These are phyloP conservation scores for Cyberlindnera galapagoensis DNA, from an alignment of 805 yeast genomes.

Conservation along the genomic window DNA sequence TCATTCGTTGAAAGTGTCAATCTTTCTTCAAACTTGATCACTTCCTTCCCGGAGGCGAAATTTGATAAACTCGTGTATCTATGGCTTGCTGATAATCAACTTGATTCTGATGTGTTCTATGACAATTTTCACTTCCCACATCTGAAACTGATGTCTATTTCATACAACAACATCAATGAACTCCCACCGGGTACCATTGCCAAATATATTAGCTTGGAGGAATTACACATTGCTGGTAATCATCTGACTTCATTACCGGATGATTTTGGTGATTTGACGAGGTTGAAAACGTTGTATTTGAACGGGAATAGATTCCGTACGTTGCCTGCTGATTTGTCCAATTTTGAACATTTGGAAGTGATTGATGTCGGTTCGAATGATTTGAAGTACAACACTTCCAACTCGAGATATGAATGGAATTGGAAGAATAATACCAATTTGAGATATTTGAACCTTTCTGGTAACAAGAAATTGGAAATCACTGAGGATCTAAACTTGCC, in stretches of 20 bases:
- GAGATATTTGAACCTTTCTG: slow-evolving; percentile 81
- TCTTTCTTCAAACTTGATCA: slow-evolving; percentile 59
- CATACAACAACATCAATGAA: slow-evolving; percentile 81
- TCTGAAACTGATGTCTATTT: slow-evolving; percentile 60
- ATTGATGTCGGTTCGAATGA: slow-evolving; percentile 90
- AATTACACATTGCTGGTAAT: slow-evolving; percentile 79
- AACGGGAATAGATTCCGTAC: slow-evolving; percentile 84
- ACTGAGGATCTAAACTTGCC: slow-evolving; percentile 74
- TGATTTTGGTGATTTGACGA: slow-evolving; percentile 61
- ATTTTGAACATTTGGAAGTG: slow-evolving; percentile 53
- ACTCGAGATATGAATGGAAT: slow-evolving; percentile 96
- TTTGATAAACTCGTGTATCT: slow-evolving; percentile 36
- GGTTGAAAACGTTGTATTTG: slow-evolving; percentile 55
- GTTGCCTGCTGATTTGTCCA: slow-evolving; percentile 82
- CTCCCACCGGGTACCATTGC: slow-evolving; percentile 69
- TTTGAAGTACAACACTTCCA: slow-evolving; percentile 85
- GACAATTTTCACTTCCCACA: slow-evolving; percentile 52
- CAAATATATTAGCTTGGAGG: slow-evolving; percentile 49
- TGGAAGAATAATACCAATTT: slow-evolving; percentile 83
- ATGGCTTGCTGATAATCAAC: slow-evolving; percentile 75
- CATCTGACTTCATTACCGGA: slow-evolving; percentile 71
- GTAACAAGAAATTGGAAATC: slow-evolving; percentile 87
- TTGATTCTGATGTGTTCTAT: slow-evolving; percentile 71
- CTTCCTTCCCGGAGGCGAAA: slow-evolving; percentile 34
- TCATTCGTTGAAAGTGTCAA: slow-evolving; percentile 44